phyloP scores from a whole-genome alignment of 331 rosid genomes.

The Dryas integrifolia region DNA sequence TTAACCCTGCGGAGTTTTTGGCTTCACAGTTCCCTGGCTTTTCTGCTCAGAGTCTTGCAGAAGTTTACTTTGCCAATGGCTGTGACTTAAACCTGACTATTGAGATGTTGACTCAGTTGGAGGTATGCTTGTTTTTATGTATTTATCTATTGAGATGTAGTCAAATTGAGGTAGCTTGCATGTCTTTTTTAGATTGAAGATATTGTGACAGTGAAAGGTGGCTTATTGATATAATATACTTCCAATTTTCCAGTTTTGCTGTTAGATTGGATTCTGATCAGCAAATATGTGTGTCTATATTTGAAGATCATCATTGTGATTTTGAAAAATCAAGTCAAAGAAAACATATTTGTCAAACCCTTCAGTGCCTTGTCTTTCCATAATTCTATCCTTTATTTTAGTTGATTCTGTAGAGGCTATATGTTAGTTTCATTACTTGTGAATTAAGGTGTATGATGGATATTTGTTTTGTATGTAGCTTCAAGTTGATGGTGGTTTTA shows the following conservation, averaged over 20 bases:
- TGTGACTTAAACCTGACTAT: constrained; percentile 71
- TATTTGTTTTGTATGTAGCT: constrained; percentile 53
- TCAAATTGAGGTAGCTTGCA: constrained; percentile 6
- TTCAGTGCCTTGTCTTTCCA: neutral
- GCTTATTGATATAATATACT: neutral
- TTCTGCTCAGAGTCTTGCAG: constrained; percentile 85
- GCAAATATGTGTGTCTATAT: neutral
- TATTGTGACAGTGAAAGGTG: neutral
- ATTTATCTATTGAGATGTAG: neutral
- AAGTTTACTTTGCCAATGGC: constrained; percentile 81
- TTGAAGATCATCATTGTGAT: neutral
- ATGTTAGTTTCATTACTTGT: constrained; percentile 19
- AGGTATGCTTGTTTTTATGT: constrained; percentile 49
- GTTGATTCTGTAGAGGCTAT: neutral
- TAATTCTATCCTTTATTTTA: neutral
- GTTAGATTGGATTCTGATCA: neutral
- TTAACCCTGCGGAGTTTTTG: constrained; percentile 79
- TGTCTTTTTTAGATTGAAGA: constrained; percentile 2
- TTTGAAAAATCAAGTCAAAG: neutral
- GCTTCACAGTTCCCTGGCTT: constrained; percentile 88
- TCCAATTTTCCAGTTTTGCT: neutral
- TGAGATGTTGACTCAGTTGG: constrained; percentile 94
- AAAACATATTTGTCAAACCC: neutral
- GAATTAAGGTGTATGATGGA: constrained; percentile 2
- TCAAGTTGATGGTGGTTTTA: constrained; percentile 80